These are phyloP conservation scores for Ogataea nitratoaversa DNA, from an alignment of 805 yeast species.

Conservation along the genomic window DNA sequence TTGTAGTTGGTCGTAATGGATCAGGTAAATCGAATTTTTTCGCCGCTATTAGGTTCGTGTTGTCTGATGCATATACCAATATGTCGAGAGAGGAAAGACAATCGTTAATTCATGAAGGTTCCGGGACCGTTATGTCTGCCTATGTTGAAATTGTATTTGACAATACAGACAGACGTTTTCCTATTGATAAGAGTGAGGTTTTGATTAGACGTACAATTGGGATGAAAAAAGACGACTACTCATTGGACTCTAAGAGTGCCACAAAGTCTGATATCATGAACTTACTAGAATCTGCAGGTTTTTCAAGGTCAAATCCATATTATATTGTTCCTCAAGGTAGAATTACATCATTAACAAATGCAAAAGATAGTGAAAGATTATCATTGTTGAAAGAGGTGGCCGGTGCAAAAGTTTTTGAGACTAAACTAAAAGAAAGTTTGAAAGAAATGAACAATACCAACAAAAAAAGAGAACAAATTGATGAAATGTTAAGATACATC, in stretches of 20 bases:
- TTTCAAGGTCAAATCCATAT: constrained; percentile 85
- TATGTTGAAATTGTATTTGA: constrained; percentile 88
- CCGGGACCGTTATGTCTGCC: constrained; percentile 87
- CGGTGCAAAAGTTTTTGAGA: constrained; percentile 89
- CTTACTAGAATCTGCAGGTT: constrained; percentile 85
- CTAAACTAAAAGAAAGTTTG: constrained; percentile 69
- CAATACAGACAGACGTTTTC: constrained; percentile 72
- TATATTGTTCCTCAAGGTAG: constrained; percentile 97
- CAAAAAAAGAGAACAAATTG: constrained; percentile 65
- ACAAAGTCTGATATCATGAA: constrained; percentile 79
- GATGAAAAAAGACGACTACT: constrained; percentile 87
- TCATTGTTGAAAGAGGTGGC: constrained; percentile 84
- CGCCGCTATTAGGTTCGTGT: constrained; percentile 88
- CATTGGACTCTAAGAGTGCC: constrained; percentile 74
- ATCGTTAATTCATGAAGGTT: constrained; percentile 84
- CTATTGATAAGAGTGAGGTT: constrained; percentile 64
- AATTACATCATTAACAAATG: constrained; percentile 82
- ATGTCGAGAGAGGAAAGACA: constrained; percentile 83
- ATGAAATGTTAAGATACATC: constrained; percentile 65
- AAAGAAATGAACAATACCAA: constrained; percentile 76
- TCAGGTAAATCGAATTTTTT: constrained; percentile 95
- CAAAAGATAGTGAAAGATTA: constrained; percentile 80
- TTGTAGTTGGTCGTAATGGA: constrained; percentile 90
- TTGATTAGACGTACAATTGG: constrained; percentile 85
- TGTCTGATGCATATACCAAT: constrained; percentile 85